These are phyloP conservation scores for Coemansia asiatica DNA, from an alignment of 192 early-diverging fungal species.

Conservation along the genomic window DNA sequence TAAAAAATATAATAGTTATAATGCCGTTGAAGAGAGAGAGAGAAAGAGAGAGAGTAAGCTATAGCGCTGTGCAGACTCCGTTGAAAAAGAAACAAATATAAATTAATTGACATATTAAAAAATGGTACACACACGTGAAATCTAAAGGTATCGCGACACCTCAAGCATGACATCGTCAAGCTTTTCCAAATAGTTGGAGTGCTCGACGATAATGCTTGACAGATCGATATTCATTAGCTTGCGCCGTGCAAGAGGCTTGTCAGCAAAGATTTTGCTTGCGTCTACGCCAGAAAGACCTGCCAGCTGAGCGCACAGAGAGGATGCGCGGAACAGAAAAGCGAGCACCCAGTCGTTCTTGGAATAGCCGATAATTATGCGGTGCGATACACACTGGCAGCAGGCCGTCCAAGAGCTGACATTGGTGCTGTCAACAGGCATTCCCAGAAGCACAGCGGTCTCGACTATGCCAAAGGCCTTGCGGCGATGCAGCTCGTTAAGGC, in stretches of 20 bases:
- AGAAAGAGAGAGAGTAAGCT: too few relatives aligned
- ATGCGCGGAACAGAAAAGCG: constrained; percentile 67
- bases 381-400: constrained; percentile 59
- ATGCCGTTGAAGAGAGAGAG: too few relatives aligned
- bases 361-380: constrained; percentile 67
- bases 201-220: constrained; percentile 22
- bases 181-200: constrained; percentile 38
- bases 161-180: constrained; percentile 44
- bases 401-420: constrained; percentile 59
- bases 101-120: not conserved
- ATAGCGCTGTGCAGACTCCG: too few relatives aligned
- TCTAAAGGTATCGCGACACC: constrained; percentile 24
- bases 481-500: constrained; percentile 62
- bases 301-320: constrained; percentile 38
- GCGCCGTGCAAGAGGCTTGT: constrained; percentile 26
- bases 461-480: constrained; percentile 59
- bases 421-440: constrained; percentile 63
- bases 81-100: too few relatives aligned
- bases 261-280: constrained; percentile 21
- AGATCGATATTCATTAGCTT: constrained; percentile 39
- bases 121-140: not conserved
- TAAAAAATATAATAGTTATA: too few relatives aligned
- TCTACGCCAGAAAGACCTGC: constrained; percentile 45
- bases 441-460: constrained; percentile 70
- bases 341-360: constrained; percentile 66